phyloP scores from a whole-genome alignment of 192 early-diverging fungal species.

The Linnemannia schmuckeri region DNA sequence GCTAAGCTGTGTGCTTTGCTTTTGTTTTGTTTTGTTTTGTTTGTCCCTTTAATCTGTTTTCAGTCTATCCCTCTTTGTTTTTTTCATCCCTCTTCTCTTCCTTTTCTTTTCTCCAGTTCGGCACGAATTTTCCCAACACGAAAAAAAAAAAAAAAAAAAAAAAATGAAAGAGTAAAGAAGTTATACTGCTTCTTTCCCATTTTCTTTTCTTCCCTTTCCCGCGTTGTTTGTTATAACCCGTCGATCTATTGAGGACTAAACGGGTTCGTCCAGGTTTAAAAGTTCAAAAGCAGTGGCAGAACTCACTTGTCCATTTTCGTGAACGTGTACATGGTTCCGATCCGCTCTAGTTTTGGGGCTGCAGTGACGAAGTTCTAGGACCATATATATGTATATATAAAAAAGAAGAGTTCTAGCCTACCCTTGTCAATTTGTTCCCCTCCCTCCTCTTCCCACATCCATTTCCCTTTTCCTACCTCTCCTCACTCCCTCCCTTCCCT shows the following conservation, averaged over 20 bases:
- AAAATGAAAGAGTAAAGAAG: background rate
- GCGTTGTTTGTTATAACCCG: no score
- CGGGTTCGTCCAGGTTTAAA: no score
- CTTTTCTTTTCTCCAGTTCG: background rate
- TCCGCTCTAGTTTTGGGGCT: slow-evolving; percentile 7
- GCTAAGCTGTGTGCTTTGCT: background rate
- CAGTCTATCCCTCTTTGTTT: background rate
- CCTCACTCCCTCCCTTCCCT: background rate
- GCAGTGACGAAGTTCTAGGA: background rate
- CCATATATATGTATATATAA: background rate
- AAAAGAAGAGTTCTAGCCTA: slow-evolving; percentile 10
- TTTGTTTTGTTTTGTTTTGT: no score
- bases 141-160: background rate
- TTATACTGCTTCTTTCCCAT: background rate
- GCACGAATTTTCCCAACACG: background rate
- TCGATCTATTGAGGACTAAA: no score
- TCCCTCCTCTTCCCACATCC: background rate
- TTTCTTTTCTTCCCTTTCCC: slow-evolving; percentile 3
- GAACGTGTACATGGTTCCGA: background rate
- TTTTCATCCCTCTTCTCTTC: background rate
- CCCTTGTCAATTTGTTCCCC: background rate
- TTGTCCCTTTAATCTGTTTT: background rate
- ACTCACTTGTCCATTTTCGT: background rate
- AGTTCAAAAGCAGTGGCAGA: no score
- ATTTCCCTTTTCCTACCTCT: background rate